These are phyloP conservation scores for Macadamia tetraphylla DNA, from an alignment of 164 flowering plant genomes.

Conservation along the genomic window DNA sequence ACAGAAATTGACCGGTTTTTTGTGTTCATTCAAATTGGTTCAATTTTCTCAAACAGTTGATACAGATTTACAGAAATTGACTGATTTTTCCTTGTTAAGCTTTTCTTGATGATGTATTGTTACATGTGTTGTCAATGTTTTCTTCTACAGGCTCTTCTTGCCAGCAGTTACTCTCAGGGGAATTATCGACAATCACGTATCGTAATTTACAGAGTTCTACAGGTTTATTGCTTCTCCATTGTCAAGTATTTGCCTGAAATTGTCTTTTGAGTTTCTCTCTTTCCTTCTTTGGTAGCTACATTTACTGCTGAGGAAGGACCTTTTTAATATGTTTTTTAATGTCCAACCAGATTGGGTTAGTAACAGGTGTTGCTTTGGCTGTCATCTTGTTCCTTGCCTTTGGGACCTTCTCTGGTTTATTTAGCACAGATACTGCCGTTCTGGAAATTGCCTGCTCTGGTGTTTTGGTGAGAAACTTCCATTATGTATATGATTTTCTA, in stretches of 20 bases:
- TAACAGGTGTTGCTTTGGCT: slow-evolving; percentile 56
- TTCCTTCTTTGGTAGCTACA: background rate
- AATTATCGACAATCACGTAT: slow-evolving; percentile 58
- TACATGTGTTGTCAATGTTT: slow-evolving; percentile 3
- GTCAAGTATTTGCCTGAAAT: slow-evolving; percentile 1
- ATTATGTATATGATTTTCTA: background rate
- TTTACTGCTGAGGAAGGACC: background rate
- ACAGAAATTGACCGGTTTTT: background rate
- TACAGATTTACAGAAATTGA: background rate
- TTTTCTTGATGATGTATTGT: background rate
- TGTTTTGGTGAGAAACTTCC: slow-evolving; percentile 48
- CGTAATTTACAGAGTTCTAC: slow-evolving; percentile 56
- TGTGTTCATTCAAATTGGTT: too few species aligned
- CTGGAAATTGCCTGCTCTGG: slow-evolving; percentile 69
- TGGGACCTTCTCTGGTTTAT: slow-evolving; percentile 54
- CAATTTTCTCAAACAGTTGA: too few species aligned
- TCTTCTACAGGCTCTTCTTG: slow-evolving; percentile 75
- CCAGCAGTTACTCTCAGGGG: slow-evolving; percentile 56
- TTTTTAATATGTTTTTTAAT: slow-evolving; percentile 4
- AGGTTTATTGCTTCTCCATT: slow-evolving; percentile 34
- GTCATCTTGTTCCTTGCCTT: slow-evolving; percentile 62
- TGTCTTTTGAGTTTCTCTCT: background rate
- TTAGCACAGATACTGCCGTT: slow-evolving; percentile 70
- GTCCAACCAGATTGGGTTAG: slow-evolving; percentile 61
- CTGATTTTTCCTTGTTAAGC: background rate